Base-by-base conservation (phyloP, 1,284 basidiomycete genomes). In the Irpex sp. region DNA sequence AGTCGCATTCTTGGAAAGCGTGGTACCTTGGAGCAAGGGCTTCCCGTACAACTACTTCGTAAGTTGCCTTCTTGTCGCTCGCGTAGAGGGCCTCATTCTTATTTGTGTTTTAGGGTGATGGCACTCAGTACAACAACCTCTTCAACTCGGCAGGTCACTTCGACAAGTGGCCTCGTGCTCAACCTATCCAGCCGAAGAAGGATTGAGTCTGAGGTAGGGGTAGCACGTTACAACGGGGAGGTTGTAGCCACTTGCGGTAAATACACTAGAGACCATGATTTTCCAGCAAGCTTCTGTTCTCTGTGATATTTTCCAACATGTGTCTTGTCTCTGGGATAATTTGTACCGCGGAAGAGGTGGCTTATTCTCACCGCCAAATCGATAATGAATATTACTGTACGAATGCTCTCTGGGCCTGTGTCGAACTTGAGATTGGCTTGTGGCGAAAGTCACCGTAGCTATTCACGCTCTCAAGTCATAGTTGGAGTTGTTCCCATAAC, bases 1-100 rank as follows among this genome's bases (percentile, higher is more conserved):
- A 37, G 58, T 71, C 17, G 58, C 65, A 62, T 64, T 59, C 34
- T 62, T 72, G 19, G 69, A 71, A 57, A 37, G 36, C 51, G 65
- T 66, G 0, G 34, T 57, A 7, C 67, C 65, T 4, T 69, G 70
- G 48, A 54, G 68, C 1, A 52, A 56, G 2, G 71, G 70, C 21
- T 71, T 73, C 66, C 71, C 71, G 5, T 55, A 31, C 34, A 55
- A 21, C 54, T 55, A 31, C 54, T 55, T 55, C 54, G 54, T 55
- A 36, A 55, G 54, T 55, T 55, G 7, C 2, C 7, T 15, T 2
- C 7, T n/a, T 51, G 6, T 19, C 19, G 48, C 9, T 51, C 9
- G 11, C 4, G 48, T 15, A n/a, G 48, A 15, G 19, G 3, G 13
- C 7, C 7, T n/a, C 19, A 15, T n/a, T 15, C 40, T 40, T n/a